Evolutionary conservation across 1,139 yeast species (phyloP).

Genomic region (Sugiyamaella sp.): DNA sequence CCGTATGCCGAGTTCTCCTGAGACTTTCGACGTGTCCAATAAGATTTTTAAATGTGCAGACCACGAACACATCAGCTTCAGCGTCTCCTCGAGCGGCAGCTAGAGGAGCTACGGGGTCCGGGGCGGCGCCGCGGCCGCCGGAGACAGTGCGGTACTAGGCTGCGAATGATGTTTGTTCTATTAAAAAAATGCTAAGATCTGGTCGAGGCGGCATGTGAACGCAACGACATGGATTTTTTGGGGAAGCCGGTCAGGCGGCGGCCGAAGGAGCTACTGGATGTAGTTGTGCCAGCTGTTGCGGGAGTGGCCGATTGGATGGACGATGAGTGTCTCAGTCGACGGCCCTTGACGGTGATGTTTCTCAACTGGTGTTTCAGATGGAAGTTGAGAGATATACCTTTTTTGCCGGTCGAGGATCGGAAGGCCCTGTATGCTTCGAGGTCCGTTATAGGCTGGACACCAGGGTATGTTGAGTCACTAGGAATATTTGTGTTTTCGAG

Average conservation of each 20-base stretch:
- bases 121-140: neutral
- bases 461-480: neutral
- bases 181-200: neutral
- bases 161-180: neutral
- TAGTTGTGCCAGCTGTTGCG: neutral
- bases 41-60: no score
- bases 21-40: no score
- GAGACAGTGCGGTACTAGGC: neutral
- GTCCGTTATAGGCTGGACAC: neutral
- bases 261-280: neutral
- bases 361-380: slow-evolving; percentile 12
- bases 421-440: slow-evolving; percentile 9
- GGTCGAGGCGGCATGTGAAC: slow-evolving; percentile 4
- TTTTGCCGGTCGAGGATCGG: slow-evolving; percentile 4
- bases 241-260: slow-evolving; percentile 8
- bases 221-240: slow-evolving; percentile 12
- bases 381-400: slow-evolving; percentile 7
- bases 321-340: slow-evolving; percentile 1
- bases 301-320: neutral
- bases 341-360: slow-evolving; percentile 6
- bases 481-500: neutral
- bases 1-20: no score
- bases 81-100: neutral
- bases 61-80: no score
- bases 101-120: neutral